These are phyloP conservation scores for Malassezia sympodialis DNA, from an alignment of 1,284 basidiomycete genomes.

Conservation along the genomic window DNA sequence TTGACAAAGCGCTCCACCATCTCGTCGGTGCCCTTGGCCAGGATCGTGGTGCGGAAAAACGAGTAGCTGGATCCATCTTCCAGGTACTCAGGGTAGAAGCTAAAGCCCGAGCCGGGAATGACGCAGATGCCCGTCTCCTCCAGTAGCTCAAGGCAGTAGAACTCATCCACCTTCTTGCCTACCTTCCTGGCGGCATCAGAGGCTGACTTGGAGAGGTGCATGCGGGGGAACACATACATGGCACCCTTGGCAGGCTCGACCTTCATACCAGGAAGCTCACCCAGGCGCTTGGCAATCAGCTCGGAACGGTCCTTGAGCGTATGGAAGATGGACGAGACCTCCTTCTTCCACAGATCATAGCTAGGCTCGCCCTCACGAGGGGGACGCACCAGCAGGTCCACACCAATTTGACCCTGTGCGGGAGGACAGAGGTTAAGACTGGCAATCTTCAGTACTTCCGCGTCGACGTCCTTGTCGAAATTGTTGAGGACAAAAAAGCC, in stretches of 20 bases:
- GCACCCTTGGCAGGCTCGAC: constrained; percentile 59
- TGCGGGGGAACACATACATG: constrained; percentile 71
- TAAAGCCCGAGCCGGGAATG: constrained; percentile 43
- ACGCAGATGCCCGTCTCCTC: constrained; percentile 46
- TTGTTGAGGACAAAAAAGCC: constrained; percentile 46
- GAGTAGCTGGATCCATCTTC: constrained; percentile 25
- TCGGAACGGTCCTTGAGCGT: constrained; percentile 31
- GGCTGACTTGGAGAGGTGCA: constrained; percentile 54
- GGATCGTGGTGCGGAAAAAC: constrained; percentile 41
- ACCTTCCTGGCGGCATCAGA: constrained; percentile 28
- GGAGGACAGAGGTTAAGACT: constrained; percentile 42
- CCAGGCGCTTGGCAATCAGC: constrained; percentile 34
- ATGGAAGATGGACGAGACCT: constrained; percentile 28
- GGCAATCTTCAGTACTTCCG: constrained; percentile 44
- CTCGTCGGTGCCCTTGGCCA: constrained; percentile 45
- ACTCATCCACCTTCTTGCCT: constrained; percentile 40
- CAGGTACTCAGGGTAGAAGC: constrained; percentile 22
- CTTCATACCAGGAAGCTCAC: constrained; percentile 28
- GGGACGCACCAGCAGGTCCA: constrained; percentile 43
- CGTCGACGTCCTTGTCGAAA: constrained; percentile 38
- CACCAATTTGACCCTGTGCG: constrained; percentile 43
- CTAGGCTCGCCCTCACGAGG: constrained; percentile 29
- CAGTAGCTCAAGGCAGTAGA: constrained; percentile 41
- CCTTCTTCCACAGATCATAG: constrained; percentile 32
- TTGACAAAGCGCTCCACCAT: constrained; percentile 38